phyloP scores from a whole-genome alignment of 1,139 yeast species.

The Geotrichum klebahnii region DNA sequence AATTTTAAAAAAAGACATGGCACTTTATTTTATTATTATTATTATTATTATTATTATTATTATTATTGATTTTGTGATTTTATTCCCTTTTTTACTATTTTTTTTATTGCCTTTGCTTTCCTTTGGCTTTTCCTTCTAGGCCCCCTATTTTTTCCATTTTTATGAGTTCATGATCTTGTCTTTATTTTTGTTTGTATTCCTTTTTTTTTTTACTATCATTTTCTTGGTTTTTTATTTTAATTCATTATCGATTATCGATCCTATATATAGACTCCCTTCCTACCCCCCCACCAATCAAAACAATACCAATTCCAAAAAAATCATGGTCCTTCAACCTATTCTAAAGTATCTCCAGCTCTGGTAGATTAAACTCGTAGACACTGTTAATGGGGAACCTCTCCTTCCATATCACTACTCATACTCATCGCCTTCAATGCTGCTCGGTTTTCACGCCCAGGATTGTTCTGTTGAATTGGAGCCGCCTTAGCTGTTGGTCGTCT shows the following conservation, averaged over 20 bases:
- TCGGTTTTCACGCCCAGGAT: conserved; percentile 1
- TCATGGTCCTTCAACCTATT: no score
- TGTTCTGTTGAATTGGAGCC: background rate
- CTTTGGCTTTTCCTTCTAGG: background rate
- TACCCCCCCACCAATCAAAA: background rate
- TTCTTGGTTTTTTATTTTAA: background rate
- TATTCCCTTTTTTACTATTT: background rate
- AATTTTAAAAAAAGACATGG: no score
- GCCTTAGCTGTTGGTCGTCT: conserved; percentile 16
- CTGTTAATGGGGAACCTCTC: background rate
- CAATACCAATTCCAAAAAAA: no score
- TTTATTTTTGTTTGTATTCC: background rate
- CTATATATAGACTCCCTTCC: background rate
- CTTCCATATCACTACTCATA: conserved; percentile 5
- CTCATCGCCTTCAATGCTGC: background rate
- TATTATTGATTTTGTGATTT: background rate
- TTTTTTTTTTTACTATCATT: background rate
- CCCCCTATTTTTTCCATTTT: no score
- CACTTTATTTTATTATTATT: no score
- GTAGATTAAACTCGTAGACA: no score
- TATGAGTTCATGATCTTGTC: no score
- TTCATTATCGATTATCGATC: background rate
- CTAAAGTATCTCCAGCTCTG: no score
- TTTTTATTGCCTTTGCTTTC: background rate
- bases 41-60: no score